Evolutionary conservation across 495 filamentous ascomycete species (phyloP).

Genomic region (Aspergillus ostianus): DNA sequence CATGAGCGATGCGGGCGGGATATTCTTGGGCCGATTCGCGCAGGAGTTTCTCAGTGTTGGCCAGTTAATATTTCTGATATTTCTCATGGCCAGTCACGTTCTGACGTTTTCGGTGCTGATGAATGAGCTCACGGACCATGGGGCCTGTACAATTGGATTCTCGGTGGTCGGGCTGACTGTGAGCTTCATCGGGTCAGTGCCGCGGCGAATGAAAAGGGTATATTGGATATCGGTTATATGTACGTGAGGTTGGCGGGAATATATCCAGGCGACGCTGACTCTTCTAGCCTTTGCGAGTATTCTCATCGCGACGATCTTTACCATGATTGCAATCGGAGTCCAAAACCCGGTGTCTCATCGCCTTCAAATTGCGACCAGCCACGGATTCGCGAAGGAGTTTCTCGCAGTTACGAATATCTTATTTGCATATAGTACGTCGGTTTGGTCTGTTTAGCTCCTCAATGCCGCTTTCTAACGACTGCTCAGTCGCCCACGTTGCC

Average conservation of each 20-base stretch:
- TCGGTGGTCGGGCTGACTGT: constrained; percentile 61
- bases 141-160: constrained; percentile 66
- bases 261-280: background rate
- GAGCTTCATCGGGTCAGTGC: constrained; percentile 61
- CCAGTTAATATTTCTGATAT: constrained; percentile 64
- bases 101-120: constrained; percentile 65
- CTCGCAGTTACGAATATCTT: constrained; percentile 37
- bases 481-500: constrained; percentile 60
- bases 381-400: constrained; percentile 29
- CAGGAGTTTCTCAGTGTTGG: constrained; percentile 61
- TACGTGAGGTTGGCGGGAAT: constrained; percentile 14
- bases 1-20: constrained; percentile 67
- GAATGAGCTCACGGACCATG: constrained; percentile 61
- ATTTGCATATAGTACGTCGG: constrained; percentile 38
- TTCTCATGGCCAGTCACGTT: constrained; percentile 73
- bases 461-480: constrained; percentile 4
- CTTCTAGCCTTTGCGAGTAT: constrained; percentile 56
- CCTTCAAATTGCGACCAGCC: constrained; percentile 18
- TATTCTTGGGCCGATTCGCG: constrained; percentile 63
- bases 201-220: constrained; percentile 59
- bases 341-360: constrained; percentile 23
- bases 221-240: constrained; percentile 60
- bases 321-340: constrained; percentile 66
- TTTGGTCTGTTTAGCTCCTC: background rate
- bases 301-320: constrained; percentile 62